Evolutionary conservation across 306 rosid genomes (phyloP).

Genomic region (Lathyrus aphaca): DNA sequence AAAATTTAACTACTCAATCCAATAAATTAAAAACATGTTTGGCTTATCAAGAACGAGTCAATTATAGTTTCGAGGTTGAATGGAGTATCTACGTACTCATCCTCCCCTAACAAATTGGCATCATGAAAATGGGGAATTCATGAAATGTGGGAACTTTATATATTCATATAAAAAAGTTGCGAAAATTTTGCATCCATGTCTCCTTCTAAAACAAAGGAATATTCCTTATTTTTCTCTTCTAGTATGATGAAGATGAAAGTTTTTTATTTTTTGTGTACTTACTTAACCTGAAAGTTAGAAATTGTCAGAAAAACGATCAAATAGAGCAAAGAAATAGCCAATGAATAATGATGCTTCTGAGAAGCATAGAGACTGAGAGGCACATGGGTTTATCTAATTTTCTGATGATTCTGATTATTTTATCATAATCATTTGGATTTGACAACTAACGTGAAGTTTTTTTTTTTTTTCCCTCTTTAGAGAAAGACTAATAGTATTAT

Average conservation of each 20-base stretch:
- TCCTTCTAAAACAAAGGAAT: neutral
- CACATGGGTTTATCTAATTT: conserved; percentile 20
- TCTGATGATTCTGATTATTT: conserved; percentile 9
- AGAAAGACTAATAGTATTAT: too few species aligned
- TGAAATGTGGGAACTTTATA: conserved; percentile 15
- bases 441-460: neutral
- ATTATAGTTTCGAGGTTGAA: too few species aligned
- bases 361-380: conserved; percentile 32
- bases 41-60: too few species aligned
- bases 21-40: too few species aligned
- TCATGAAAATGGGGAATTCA: conserved; percentile 20
- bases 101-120: neutral
- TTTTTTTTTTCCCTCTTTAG: too few species aligned
- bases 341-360: conserved; percentile 10
- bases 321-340: conserved; percentile 5
- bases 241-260: neutral
- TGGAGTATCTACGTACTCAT: neutral
- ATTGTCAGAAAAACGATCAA: conserved; percentile 19
- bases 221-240: neutral
- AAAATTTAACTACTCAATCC: too few species aligned
- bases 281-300: conserved; percentile 13
- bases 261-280: neutral
- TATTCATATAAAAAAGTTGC: neutral
- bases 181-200: neutral
- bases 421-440: conserved; percentile 8